Conservation (phyloP, 75 land plant genomes). For the Selaginella tamariscina region DNA sequence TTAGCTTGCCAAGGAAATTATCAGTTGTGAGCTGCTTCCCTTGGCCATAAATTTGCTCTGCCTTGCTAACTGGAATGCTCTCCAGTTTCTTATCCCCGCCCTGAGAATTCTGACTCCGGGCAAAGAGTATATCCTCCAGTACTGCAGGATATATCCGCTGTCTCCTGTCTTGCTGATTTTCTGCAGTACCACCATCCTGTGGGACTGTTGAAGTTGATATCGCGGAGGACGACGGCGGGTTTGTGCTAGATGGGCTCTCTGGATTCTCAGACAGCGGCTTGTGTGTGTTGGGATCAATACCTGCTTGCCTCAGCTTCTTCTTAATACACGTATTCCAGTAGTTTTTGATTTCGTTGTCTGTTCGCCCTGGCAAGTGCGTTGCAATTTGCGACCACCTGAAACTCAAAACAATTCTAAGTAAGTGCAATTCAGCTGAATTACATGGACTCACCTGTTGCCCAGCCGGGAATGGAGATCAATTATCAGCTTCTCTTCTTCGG, state of each 20-base stretch:
- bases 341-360: conserved; percentile 1
- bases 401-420: background rate
- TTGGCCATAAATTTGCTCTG: no score
- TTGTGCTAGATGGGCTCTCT: background rate
- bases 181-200: background rate
- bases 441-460: background rate
- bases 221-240: background rate
- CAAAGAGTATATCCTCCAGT: background rate
- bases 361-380: background rate
- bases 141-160: background rate
- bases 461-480: background rate
- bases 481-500: background rate
- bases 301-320: background rate
- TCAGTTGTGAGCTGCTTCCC: background rate
- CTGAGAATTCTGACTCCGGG: background rate
- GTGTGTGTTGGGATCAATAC: background rate
- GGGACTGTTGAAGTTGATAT: background rate
- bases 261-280: background rate
- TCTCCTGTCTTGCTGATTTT: background rate
- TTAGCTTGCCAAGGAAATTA: background rate
- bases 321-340: background rate
- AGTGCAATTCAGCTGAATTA: background rate
- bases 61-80: background rate
- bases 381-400: background rate
- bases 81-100: background rate